These are phyloP conservation scores for Candida rishiriensis DNA, from an alignment of 805 yeast species.

Conservation along the genomic window DNA sequence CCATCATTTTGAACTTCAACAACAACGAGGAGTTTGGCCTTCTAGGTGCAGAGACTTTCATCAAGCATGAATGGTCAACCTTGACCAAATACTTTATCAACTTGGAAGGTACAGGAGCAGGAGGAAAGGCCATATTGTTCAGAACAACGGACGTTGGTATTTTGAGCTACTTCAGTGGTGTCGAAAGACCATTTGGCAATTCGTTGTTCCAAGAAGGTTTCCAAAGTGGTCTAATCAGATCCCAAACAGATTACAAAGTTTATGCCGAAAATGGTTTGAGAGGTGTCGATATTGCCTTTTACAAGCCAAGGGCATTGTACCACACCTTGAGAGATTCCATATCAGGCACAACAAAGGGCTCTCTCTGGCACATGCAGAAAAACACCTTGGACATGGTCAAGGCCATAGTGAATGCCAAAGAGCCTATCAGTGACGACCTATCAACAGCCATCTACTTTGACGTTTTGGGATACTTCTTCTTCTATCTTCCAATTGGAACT, in stretches of 20 bases:
- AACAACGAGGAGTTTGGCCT: conserved; percentile 88
- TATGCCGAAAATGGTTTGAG: conserved; percentile 65
- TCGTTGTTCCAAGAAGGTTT: conserved; percentile 85
- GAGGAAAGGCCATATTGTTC: conserved; percentile 77
- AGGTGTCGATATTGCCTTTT: conserved; percentile 89
- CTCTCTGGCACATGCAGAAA: conserved; percentile 82
- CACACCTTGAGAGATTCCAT: conserved; percentile 77
- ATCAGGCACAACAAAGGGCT: conserved; percentile 54
- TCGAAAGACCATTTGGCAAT: conserved; percentile 67
- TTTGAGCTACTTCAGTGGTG: conserved; percentile 51
- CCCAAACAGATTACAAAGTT: conserved; percentile 83
- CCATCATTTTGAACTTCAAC: conserved; percentile 79
- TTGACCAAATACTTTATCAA: conserved; percentile 65
- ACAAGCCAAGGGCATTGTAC: conserved; percentile 75
- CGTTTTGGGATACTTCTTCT: conserved; percentile 52
- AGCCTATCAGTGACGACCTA: conserved; percentile 26
- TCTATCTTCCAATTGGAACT: conserved; percentile 45
- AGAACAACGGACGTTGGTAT: conserved; percentile 79
- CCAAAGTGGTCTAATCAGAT: conserved; percentile 60
- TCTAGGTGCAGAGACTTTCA: conserved; percentile 71
- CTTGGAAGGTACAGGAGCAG: conserved; percentile 91
- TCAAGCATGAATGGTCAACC: conserved; percentile 67
- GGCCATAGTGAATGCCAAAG: conserved; percentile 38
- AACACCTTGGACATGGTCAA: conserved; percentile 58
- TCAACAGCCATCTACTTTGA: conserved; percentile 62